Base-by-base conservation (phyloP, 1,284 basidiomycete species). In the Coriolopsis trogii region DNA sequence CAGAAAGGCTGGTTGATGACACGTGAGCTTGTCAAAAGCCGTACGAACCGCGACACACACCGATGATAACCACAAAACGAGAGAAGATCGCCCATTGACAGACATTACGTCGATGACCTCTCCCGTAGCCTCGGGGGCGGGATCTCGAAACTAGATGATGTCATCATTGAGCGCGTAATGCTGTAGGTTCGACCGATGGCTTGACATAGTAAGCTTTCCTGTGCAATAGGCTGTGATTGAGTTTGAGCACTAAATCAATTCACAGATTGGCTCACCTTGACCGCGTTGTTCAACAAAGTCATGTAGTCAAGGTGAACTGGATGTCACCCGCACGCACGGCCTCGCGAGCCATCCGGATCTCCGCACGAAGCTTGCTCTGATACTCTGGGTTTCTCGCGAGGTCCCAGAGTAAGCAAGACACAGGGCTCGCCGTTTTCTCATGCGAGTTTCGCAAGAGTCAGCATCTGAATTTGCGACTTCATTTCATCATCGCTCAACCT, bases 381-480 rank as follows among this genome's bases (percentile, higher is more conserved):
- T 70, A 66, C 10, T 70, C 57, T 5, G 67, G 68, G 41, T 69
- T 57, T 37, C 58, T 63, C n/a, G 70, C 68, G 6, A 77, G 66
- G 49, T 77, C 74, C 40, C 71, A 62, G 18, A 78, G 56, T 1
- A 67, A 60, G 70, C 70, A 78, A 0, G 47, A 62, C 31, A 74
- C 34, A 1, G 71, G 64, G 30, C 65, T 73, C 8, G 79, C 69
- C 2, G 73, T 76, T 1, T 80, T 80, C 55, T 82, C 78, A 45
- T 82, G 75, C n/a, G n/a, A n/a, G n/a, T 0, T 82, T 75, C 6
- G 45, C 57, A 20, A 63, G 50, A 2, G 59, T 49, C 55, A 68
- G 43, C 46, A 75, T 73, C 71, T 54, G 70, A 71, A 85, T 78
- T 62, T 83, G 79, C 7, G 80, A 64, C 3, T 78, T 41, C 39